A percentile compares a stretch with the other conserved stretches of the same genome.
These are phyloP conservation scores for Leishmania arabica DNA, from an alignment of 208 protist genomes.

Conservation along the genomic window DNA sequence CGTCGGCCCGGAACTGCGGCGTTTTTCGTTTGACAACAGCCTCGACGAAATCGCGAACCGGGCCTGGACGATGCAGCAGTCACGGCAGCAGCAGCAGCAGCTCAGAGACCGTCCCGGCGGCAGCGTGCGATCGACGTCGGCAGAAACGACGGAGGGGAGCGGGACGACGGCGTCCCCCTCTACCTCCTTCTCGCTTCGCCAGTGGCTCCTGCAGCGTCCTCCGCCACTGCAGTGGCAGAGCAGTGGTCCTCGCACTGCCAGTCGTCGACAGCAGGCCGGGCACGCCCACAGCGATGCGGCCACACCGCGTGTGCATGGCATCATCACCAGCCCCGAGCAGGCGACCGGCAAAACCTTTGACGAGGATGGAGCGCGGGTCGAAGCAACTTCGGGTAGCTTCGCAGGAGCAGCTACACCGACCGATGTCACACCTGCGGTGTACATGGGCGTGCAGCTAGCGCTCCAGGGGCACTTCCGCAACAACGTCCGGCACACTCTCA, in stretches of 20 bases:
- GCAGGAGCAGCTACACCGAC: neutral
- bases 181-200: neutral
- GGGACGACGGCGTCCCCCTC: neutral
- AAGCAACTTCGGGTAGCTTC: neutral
- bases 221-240: constrained; percentile 1
- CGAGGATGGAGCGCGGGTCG: neutral
- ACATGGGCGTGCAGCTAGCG: constrained; percentile 29
- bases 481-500: constrained; percentile 27
- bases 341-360: neutral
- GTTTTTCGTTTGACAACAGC: constrained; percentile 28
- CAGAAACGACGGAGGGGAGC: neutral
- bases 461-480: constrained; percentile 33
- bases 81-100: neutral
- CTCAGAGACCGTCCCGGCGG: neutral
- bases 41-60: constrained; percentile 11
- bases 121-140: neutral
- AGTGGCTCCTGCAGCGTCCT: neutral
- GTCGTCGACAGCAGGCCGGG: neutral
- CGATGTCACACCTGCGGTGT: constrained; percentile 17
- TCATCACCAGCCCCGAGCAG: neutral
- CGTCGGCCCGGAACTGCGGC: neutral
- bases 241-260: neutral
- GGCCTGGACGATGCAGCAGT: neutral
- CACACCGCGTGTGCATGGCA: neutral
- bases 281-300: neutral